phyloP scores from a whole-genome alignment of 2,329 filamentous ascomycete genomes.

The Aspergillus costaricaensis region DNA sequence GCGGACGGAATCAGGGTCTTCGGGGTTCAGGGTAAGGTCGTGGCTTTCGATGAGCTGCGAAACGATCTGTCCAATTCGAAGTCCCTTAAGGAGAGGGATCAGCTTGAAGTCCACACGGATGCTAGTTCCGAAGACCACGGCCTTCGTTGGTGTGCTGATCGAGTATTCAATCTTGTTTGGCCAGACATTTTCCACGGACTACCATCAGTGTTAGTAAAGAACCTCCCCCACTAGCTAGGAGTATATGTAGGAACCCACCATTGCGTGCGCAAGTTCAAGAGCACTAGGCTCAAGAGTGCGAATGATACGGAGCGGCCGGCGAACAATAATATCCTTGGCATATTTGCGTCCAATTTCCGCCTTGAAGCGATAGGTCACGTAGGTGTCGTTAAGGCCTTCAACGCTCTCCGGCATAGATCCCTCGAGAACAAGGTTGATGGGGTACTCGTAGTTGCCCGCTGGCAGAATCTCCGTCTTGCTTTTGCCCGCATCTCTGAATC shows the following conservation, averaged over 20 bases:
- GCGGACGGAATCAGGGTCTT: constrained; percentile 44
- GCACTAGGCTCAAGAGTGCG: constrained; percentile 75
- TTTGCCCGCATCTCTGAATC: constrained; percentile 60
- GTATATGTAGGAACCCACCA: constrained; percentile 53
- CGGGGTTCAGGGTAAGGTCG: constrained; percentile 60
- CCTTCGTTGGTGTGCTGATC: constrained; percentile 89
- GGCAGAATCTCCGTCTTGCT: constrained; percentile 59
- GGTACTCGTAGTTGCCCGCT: constrained; percentile 81
- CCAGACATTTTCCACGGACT: constrained; percentile 93
- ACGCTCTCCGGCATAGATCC: constrained; percentile 77
- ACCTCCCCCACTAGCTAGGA: not conserved
- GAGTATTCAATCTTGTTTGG: constrained; percentile 97
- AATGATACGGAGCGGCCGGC: constrained; percentile 76
- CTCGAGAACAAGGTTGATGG: constrained; percentile 73
- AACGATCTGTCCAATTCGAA: constrained; percentile 80
- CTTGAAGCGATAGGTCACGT: constrained; percentile 87
- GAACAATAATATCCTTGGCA: constrained; percentile 79
- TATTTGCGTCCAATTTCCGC: constrained; percentile 89
- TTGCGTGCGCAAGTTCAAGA: constrained; percentile 78
- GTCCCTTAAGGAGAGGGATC: constrained; percentile 82
- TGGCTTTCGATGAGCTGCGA: constrained; percentile 78
- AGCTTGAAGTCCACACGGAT: constrained; percentile 84
- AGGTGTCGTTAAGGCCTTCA: constrained; percentile 83
- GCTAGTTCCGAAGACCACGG: constrained; percentile 87
- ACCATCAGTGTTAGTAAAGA: constrained; percentile 20